Evolutionary conservation across 768 basidiomycete genomes (phyloP), one percentile per base, ranked within the genome.

Genomic region (Suillus subluteus): DNA sequence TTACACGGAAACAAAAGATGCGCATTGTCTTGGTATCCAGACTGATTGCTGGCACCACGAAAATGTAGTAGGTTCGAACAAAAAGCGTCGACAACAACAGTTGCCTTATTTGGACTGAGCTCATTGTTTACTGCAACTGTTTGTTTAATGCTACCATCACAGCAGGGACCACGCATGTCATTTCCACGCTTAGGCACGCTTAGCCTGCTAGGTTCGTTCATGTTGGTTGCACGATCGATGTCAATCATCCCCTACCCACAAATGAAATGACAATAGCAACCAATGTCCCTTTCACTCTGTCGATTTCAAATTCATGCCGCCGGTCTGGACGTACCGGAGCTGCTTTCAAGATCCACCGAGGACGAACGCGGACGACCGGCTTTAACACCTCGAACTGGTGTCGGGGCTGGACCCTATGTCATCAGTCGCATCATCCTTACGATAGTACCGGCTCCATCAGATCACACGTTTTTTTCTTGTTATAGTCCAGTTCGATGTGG

Each of bases 41-140:
- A 40, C 4, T 13, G 4, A 12, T 5, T 21, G 37, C 55, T 56
- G 55, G 55, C 21, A 35, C 11, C 9, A 56, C 32, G 23, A 55
- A 55, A 11, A 26, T 26, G 26, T 55, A 1, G 12, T 2, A 12
- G 15, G 26, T 21, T 21, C 2, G 6, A 56, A 56, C 32, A 1
- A 56, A 56, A 35, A 56, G 32, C 18, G 8, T 50, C 52, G 54
- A 52, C 40, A 18, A 78, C 69, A 73, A 76, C 62, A 58, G 69
- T 61, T 73, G 70, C 75, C 65, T 32, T 58, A 41, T 73, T 66
- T 2, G 73, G 74, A 58, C 4, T 0, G 18, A n/a, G 55, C 55
- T 56, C 55, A 56, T 56, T 56, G 55, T 56, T 35, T 32, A 2
- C 4, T 16, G 46, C 4, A 23, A 48, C 1, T 48, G n/a, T 23